Base-by-base conservation (phyloP, 177 flowering plant species). In the Tripterygium wilfordii region DNA sequence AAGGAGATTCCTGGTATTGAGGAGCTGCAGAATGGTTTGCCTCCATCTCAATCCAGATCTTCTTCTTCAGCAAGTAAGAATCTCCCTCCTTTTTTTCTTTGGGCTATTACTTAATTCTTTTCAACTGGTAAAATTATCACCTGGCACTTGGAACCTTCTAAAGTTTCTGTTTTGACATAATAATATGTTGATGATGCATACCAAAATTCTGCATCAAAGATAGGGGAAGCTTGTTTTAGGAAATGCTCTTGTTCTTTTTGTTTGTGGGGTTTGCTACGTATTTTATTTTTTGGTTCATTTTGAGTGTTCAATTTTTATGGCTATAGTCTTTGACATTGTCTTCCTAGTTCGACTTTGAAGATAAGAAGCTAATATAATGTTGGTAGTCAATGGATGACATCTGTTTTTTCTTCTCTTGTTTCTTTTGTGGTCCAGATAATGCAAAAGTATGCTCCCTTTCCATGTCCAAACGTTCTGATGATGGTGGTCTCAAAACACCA, bases 1-100 rank as follows among this genome's bases (percentile, higher is more conserved):
- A 80, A 68, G 74, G 72, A 60, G 45, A 61, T 83, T 51, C 43
- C 69, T 14, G 51, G 44, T 36, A 61, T 26, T 60, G 37, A 48
- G 21, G 74, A 62, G n/a, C n/a, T n/a, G n/a, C n/a, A n/a, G 16
- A 77, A 68, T 14, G 60, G 30, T 38, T 50, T 45, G 17, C 15
- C 55, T 21, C 43, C 62, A 20, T 48, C 70, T 29, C 68, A 36
- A 35, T 57, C 76, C 12, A 55, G 55, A 15, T 66, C 74, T 28
- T 50, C 79, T 54, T n/a, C n/a, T n/a, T 57, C 71, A 24, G 52
- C 17, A 53, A 83, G 83, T 77, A 67, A 32, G 9, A 46, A 14
- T 5, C 15, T 38, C 49, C 14, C 2, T 16, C 19, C 10, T 17
- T 13, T 32, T 42, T 13, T 3, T 2, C 1, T 42, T 25, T n/a